Conservation (phyloP, 129 eudicot species). For the Dittrichia graveolens region DNA sequence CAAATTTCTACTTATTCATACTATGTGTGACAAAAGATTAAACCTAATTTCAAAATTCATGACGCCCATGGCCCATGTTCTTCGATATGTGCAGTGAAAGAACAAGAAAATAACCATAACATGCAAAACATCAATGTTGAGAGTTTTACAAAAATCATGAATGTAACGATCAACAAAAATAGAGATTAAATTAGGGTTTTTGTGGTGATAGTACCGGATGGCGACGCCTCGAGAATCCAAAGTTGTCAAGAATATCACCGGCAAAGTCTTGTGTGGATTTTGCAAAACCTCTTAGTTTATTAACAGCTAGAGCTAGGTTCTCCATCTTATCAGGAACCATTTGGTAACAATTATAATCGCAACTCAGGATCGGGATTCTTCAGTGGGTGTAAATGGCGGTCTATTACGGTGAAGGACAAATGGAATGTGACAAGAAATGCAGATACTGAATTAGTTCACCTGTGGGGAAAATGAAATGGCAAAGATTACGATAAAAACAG, state of each 20-base stretch:
- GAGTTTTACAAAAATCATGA: background rate
- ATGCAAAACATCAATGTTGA: too few species aligned
- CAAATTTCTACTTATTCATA: too few species aligned
- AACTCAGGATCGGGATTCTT: conserved; percentile 3
- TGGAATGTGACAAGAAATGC: too few species aligned
- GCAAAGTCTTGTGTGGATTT: conserved; percentile 53
- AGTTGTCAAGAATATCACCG: conserved; percentile 43
- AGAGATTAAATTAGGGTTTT: background rate
- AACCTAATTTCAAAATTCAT: conserved; percentile 29
- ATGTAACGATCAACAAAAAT: background rate
- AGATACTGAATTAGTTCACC: background rate
- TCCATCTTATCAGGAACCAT: conserved; percentile 35
- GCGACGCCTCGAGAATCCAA: conserved; percentile 46
- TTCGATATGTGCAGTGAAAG: background rate
- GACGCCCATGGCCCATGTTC: conserved; percentile 34
- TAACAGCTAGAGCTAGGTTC: conserved; percentile 32
- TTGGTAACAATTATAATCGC: background rate
- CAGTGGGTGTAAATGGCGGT: background rate
- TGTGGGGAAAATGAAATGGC: background rate
- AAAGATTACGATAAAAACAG: background rate
- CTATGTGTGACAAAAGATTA: too few species aligned
- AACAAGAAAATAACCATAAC: too few species aligned
- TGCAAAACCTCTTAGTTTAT: conserved; percentile 46
- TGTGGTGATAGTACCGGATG: conserved; percentile 53
- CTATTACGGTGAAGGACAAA: too few species aligned